A percentile compares a stretch with the other conserved stretches of the same genome.
Evolutionary conservation across 179 eudicot species (phyloP).

Genomic region (Silene noctiflora): DNA sequence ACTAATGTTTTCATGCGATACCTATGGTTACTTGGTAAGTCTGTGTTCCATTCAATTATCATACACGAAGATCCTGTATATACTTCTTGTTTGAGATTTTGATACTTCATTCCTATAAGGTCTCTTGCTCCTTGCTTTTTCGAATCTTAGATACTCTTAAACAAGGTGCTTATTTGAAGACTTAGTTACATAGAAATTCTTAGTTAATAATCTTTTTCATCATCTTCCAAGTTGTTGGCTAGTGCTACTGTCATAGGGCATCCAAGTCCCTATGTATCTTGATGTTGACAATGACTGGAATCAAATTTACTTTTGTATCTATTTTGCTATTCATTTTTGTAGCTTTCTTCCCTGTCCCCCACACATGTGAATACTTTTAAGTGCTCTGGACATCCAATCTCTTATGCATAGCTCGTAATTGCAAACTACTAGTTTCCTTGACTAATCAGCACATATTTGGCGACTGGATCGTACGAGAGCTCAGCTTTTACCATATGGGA

Average conservation of each 20-base stretch:
- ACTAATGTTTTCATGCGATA: neutral
- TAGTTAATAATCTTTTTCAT: neutral
- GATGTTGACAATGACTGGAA: neutral
- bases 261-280: neutral
- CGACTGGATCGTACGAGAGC: slow-evolving; percentile 89
- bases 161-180: slow-evolving; percentile 4
- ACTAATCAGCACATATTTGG: slow-evolving; percentile 69
- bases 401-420: neutral
- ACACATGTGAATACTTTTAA: neutral
- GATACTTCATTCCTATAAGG: neutral
- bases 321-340: slow-evolving; percentile 10
- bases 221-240: neutral
- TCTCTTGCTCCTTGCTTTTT: neutral
- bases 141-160: neutral
- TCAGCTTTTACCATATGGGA: slow-evolving; percentile 96
- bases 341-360: neutral
- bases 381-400: slow-evolving; percentile 1
- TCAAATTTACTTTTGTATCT: neutral
- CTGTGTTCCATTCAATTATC: too few relatives aligned
- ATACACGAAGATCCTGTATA: neutral
- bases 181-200: neutral
- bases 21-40: too few relatives aligned
- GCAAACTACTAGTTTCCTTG: slow-evolving; percentile 40
- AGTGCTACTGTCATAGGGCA: neutral
- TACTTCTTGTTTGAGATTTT: neutral